Conservation (phyloP, 2,329 filamentous ascomycete genomes). For the Botrytis fragariae region DNA sequence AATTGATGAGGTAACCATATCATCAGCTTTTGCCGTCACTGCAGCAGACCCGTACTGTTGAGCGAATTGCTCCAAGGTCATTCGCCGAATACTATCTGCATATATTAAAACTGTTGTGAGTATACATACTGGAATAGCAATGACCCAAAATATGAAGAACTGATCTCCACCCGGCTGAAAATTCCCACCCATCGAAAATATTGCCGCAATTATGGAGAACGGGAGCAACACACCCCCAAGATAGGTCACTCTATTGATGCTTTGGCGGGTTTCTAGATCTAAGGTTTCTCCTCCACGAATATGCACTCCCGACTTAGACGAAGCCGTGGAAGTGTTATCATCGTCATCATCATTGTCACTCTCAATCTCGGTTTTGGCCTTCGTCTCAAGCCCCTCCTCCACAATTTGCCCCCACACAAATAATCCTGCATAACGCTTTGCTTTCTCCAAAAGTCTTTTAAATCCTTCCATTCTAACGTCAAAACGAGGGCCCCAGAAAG, state of each 20-base stretch:
- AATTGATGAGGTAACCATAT: neutral
- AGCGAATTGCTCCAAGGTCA: slow-evolving; percentile 10
- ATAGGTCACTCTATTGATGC: slow-evolving; percentile 13
- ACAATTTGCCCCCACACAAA: neutral
- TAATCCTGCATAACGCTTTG: neutral
- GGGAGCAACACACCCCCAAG: slow-evolving; percentile 10
- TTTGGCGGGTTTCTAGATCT: slow-evolving; percentile 13
- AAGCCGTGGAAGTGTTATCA: neutral
- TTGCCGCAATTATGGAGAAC: slow-evolving; percentile 13
- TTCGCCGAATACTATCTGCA: slow-evolving; percentile 18
- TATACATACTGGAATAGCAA: slow-evolving; percentile 12
- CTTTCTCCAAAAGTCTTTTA: neutral
- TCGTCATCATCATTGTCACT: neutral
- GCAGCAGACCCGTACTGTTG: neutral
- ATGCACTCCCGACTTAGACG: neutral
- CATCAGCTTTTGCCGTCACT: neutral
- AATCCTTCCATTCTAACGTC: neutral
- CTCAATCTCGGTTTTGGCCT: neutral
- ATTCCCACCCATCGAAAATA: slow-evolving; percentile 3
- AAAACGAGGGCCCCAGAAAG: neutral
- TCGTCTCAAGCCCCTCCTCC: neutral
- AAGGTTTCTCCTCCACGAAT: neutral
- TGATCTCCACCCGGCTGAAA: slow-evolving; percentile 7
- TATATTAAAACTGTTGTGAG: slow-evolving; percentile 15
- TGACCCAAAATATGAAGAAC: slow-evolving; percentile 16